Evolutionary conservation across 768 basidiomycete genomes (phyloP).

Genomic region (Trametes coccinea): DNA sequence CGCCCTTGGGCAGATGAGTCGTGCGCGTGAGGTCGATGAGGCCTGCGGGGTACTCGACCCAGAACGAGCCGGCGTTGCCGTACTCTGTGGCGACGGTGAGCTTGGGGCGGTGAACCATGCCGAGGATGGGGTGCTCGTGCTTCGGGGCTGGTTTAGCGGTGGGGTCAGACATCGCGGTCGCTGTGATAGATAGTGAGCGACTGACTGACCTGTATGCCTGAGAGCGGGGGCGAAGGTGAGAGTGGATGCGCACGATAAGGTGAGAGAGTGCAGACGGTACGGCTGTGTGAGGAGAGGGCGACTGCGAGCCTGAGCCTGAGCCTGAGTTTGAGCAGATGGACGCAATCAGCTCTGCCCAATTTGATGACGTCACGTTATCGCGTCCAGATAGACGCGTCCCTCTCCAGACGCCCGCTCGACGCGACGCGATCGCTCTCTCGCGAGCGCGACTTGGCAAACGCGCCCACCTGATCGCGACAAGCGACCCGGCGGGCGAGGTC

Average conservation of each 20-base stretch:
- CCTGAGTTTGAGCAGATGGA: neutral
- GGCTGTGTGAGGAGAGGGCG: neutral
- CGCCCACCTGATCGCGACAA: slow-evolving; percentile 18
- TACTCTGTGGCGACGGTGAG: slow-evolving; percentile 51
- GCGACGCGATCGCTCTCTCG: neutral
- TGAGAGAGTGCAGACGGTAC: slow-evolving; percentile 1
- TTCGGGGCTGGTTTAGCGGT: slow-evolving; percentile 8
- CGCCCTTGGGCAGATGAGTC: slow-evolving; percentile 34
- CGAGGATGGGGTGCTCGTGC: slow-evolving; percentile 33
- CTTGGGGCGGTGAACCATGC: slow-evolving; percentile 48
- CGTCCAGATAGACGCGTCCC: slow-evolving; percentile 9
- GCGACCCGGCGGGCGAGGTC: too few relatives aligned
- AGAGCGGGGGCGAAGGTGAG: neutral
- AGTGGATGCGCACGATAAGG: slow-evolving; percentile 9
- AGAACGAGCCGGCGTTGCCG: slow-evolving; percentile 56
- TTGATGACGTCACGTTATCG: slow-evolving; percentile 11
- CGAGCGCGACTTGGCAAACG: neutral
- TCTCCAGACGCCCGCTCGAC: neutral
- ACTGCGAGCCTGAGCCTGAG: neutral
- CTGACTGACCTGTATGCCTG: neutral
- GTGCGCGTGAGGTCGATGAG: slow-evolving; percentile 61
- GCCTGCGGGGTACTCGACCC: slow-evolving; percentile 70
- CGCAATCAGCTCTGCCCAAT: neutral
- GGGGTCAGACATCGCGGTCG: slow-evolving; percentile 6
- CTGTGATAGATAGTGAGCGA: neutral